These are phyloP conservation scores for Diospyros kaki DNA, from an alignment of 148 eudicot genomes.

Conservation along the genomic window DNA sequence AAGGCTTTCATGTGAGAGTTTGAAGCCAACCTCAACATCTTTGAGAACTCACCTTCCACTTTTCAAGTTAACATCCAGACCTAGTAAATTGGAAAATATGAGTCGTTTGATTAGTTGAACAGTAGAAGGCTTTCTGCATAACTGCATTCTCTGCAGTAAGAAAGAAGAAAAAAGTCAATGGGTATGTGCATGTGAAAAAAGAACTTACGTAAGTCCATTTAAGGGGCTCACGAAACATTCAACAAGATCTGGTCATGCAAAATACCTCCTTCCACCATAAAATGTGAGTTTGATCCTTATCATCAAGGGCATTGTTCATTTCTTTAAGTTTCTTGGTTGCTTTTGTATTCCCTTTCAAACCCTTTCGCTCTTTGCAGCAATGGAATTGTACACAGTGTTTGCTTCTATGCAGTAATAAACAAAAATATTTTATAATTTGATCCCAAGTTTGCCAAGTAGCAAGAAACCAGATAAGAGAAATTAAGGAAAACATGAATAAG, in stretches of 20 bases:
- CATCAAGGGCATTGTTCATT: constrained; percentile 35
- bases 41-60: constrained; percentile 67
- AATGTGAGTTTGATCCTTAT: constrained; percentile 62
- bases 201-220: background rate
- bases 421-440: background rate
- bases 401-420: constrained; percentile 17
- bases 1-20: background rate
- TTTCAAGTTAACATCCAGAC: constrained; percentile 72
- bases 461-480: background rate
- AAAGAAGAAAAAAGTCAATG: constrained; percentile 7
- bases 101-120: constrained; percentile 69
- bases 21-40: background rate
- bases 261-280: constrained; percentile 97
- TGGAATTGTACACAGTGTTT: constrained; percentile 29
- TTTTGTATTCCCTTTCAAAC: constrained; percentile 33
- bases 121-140: constrained; percentile 74
- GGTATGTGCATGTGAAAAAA: background rate
- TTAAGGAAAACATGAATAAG: background rate
- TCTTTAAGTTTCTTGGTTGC: constrained; percentile 47
- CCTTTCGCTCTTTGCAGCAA: constrained; percentile 49
- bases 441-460: background rate
- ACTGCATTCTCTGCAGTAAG: constrained; percentile 55
- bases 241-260: constrained; percentile 16
- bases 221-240: background rate
- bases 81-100: constrained; percentile 73